phyloP scores from a whole-genome alignment of 2,329 filamentous ascomycete species.

The Neonectria sp. region DNA sequence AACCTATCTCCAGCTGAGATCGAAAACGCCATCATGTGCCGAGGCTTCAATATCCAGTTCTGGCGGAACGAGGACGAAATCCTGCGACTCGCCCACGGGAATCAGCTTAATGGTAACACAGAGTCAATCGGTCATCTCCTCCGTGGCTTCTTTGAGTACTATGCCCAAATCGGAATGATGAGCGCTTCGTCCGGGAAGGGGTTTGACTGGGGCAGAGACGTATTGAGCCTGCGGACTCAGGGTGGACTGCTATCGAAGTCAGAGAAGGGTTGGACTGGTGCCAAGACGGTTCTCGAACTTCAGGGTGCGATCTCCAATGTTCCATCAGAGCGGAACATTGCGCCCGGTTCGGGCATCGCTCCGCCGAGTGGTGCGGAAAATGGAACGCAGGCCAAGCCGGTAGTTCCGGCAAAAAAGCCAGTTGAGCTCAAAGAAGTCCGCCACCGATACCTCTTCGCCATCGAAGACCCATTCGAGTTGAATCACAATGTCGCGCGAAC shows the following conservation, averaged over 20 bases:
- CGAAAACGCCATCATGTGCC: conserved; percentile 58
- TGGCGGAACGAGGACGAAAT: conserved; percentile 84
- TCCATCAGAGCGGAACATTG: conserved; percentile 34
- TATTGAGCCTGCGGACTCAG: conserved; percentile 81
- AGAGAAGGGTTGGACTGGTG: conserved; percentile 89
- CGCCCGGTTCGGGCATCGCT: neutral
- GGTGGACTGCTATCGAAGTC: conserved; percentile 82
- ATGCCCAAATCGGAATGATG: conserved; percentile 73
- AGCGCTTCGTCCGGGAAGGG: conserved; percentile 65
- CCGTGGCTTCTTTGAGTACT: conserved; percentile 91
- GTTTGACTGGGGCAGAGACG: conserved; percentile 87
- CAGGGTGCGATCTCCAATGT: conserved; percentile 52
- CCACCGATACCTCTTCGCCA: conserved; percentile 87
- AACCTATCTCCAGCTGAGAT: conserved; percentile 44
- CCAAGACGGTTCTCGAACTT: conserved; percentile 76
- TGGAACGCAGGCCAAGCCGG: conserved; percentile 29
- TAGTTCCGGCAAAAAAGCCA: conserved; percentile 47
- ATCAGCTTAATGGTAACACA: conserved; percentile 76
- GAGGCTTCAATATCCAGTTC: conserved; percentile 81
- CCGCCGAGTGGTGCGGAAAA: conserved; percentile 9
- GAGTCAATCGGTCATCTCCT: conserved; percentile 81
- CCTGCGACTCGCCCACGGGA: conserved; percentile 67
- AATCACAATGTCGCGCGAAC: conserved; percentile 92
- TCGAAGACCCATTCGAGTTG: conserved; percentile 92
- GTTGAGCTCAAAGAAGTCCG: conserved; percentile 77